Base-by-base conservation (phyloP, 2,329 filamentous ascomycete species). In the Sarocladium oryzae region DNA sequence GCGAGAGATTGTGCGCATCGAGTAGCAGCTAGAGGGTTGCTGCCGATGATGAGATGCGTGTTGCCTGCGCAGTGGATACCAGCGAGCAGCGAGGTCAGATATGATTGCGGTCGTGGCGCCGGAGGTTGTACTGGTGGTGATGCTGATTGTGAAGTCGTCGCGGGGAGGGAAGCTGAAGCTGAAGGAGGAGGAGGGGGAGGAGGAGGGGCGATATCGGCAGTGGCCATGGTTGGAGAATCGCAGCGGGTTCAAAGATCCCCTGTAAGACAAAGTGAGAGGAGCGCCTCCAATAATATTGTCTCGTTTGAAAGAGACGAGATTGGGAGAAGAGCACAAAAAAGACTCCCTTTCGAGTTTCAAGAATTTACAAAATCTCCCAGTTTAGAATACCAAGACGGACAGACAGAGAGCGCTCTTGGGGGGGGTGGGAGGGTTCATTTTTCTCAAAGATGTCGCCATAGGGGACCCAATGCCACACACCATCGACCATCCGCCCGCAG, bases 1-100 rank as follows among this genome's bases (percentile, higher is more conserved):
- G 86, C 81, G 49, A 96, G 69, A 2, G 89, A 91, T 63, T 89
- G 88, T 11, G 79, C 72, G 70, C 88, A 95, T 59, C 93, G 82
- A 28, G 89, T 81, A 50, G 86, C 86, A n/a, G 93, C 92, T 36
- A 99, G 78, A 13, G 92, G 84, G 61, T 91, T 93, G 30, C 86
- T 84, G 53, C 93, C 93, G 56, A 97, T 69, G 61, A 99, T 81
- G 53, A 99, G 76, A 66, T 99, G 93, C 36, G 91, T 68, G 63
- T 89, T 86, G 45, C 73, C 77, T 49, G 76, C 76, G 61, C 82
- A 85, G 64, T 90, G 83, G 57, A 86, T 76, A 46, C 87, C 84
- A 41, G 87, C 85, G 45, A 95, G 81, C 49, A 95, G 75, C 3
- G 84, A 76, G 11, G 56, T 50, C 9, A 54, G 56, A 33, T 54